Base-by-base conservation (phyloP, 805 yeast species). In the Hanseniaspora nectarophila region DNA sequence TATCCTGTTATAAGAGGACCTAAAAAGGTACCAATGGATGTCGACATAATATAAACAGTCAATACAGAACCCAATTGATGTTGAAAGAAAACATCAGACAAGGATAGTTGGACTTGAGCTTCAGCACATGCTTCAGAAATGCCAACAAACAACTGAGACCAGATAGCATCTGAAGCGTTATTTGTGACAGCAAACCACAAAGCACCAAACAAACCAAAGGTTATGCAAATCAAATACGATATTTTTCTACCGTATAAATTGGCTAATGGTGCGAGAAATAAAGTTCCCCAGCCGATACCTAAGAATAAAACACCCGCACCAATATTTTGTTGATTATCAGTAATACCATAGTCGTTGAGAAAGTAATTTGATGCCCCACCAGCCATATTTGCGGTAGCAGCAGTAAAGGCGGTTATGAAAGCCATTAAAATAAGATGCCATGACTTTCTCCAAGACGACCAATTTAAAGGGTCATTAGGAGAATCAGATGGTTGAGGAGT, bases 1-100 rank as follows among this genome's bases (percentile, higher is more conserved):
- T 80, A 78, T n/a, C 87, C 88, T 16, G 87, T 88, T 56, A 84
- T 73, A 50, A 85, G 67, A 2, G 95, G 94, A 2, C 92, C 90
- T 55, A 85, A 67, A 61, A 80, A 85, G 1, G 89, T 81, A 51
- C 92, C 90, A 13, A 80, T 75, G 32, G 88, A 79, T 4, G 87
- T 80, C 23, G 85, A 80, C 67, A 84, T 61, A 56, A 83, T 84
- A 66, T 85, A 86, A 15, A 80, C 70, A 0, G 92, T 85, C 64
- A 86, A 72, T 12, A 78, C 78, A 28, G 80, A 70, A 49, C 89
- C 87, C 21, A 85, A 70, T 61, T 85, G 88, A 63, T 85, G 95
- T 57, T 79, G 82, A 65, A 73, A 85, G 62, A 77, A 85, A 62
- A 84, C 74, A 62, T 86, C 95, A 2, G 87, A 75, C 59, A 74